Evolutionary conservation across 345 rosid genomes (phyloP).

Genomic region (Salix viminalis): DNA sequence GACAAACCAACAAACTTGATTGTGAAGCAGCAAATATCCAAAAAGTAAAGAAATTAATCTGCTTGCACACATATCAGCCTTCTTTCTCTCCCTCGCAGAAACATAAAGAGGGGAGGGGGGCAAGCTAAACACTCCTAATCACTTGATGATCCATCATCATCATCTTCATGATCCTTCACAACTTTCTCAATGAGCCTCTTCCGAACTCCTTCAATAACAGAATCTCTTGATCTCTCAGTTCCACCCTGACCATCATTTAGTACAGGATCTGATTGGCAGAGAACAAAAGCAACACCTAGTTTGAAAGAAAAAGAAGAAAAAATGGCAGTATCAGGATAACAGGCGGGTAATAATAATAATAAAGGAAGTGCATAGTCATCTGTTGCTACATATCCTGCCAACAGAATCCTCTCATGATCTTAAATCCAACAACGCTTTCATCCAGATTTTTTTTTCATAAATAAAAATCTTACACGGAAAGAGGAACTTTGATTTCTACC

Average conservation of each 20-base stretch:
- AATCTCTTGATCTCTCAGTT: slow-evolving; percentile 58
- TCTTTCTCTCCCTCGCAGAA: not conserved
- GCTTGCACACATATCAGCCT: not conserved
- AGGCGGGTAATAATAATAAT: too few relatives aligned
- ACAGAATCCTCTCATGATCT: not conserved
- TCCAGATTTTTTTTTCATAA: too few relatives aligned
- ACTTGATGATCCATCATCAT: slow-evolving; percentile 68
- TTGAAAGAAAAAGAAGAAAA: slow-evolving; percentile 1
- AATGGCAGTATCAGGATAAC: not conserved
- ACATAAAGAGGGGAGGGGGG: not conserved
- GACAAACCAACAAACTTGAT: not conserved
- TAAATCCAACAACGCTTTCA: not conserved
- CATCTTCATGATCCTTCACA: slow-evolving; percentile 74
- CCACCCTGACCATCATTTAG: slow-evolving; percentile 85
- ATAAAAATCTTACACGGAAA: too few relatives aligned
- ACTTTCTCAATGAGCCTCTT: slow-evolving; percentile 79
- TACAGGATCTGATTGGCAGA: slow-evolving; percentile 91
- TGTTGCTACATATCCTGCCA: not conserved
- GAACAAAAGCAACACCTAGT: slow-evolving; percentile 84
- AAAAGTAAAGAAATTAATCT: not conserved
- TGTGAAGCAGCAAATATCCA: not conserved
- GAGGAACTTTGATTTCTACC: too few relatives aligned
- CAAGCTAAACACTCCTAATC: slow-evolving; percentile 43
- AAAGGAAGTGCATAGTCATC: too few relatives aligned
- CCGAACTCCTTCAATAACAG: slow-evolving; percentile 77